Base-by-base conservation (phyloP, 1,284 basidiomycete genomes). In the Malassezia globosa region DNA sequence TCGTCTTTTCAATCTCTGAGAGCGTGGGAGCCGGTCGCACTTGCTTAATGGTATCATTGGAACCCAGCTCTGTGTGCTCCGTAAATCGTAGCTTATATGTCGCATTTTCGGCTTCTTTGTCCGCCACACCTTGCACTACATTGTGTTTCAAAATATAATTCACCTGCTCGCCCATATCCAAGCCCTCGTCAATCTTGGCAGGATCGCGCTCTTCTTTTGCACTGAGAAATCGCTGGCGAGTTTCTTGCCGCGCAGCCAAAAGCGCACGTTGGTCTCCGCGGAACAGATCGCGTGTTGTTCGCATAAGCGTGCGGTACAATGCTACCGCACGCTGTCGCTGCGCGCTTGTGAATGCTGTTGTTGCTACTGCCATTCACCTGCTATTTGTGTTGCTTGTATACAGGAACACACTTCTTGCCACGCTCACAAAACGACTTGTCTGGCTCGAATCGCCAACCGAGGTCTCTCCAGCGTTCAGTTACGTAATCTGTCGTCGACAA, bases 31-130 rank as follows among this genome's bases (percentile, higher is more conserved):
- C 44, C 1, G 37, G 38, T 23, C 60, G 41, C 10, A 54, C 53
- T 37, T 59, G 54, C 49, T 62, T 65, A 48, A 66, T 64, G 52
- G 59, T 62, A 37, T 66, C 64, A 54, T 69, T 66, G 40, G 53
- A 62, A 33, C 66, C 66, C 19, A 69, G 60, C 55, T 69, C 66
- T 2, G 66, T 69, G n/a, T 69, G 61, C 45, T 60, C 51, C 31
- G 63, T 63, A 54, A 69, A 58, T 34, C 58, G 54, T 7, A 69
- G 58, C 34, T 59, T 55, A 34, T 59, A 63, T 10, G 33, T 37
- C 16, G 37, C 7, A 4, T 58, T 55, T 14, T 57, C 41, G 2
- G 36, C 40, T 6, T 63, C 57, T 1, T 19, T 16, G 26, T 60
- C 51, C 21, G 56, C 49, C 22, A 59, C 59, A 38, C 64, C 68